Conservation (phyloP, 2,329 filamentous ascomycete species). For the Nemania abortiva region DNA sequence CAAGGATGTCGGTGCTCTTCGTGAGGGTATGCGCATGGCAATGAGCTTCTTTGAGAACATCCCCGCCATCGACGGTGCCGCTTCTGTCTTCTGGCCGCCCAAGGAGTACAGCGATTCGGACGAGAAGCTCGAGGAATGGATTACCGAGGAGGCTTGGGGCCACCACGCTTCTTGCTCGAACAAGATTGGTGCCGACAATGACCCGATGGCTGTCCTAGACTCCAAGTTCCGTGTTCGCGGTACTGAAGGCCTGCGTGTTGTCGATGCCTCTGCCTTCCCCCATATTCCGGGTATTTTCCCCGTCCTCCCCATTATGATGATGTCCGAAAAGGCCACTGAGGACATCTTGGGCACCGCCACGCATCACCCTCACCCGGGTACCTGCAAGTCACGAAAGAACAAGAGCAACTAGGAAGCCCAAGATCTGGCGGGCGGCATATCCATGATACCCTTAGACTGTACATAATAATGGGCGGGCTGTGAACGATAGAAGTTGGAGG, state of each 20-base stretch:
- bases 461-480: constrained; percentile 33
- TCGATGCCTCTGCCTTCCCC: constrained; percentile 66
- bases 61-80: constrained; percentile 56
- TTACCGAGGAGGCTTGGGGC: constrained; percentile 48
- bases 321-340: constrained; percentile 48
- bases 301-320: constrained; percentile 46
- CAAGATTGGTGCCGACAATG: constrained; percentile 56
- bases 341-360: constrained; percentile 42
- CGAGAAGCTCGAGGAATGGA: constrained; percentile 43
- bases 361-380: not conserved
- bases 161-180: constrained; percentile 49
- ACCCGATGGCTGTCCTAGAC: constrained; percentile 65
- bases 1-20: constrained; percentile 64
- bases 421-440: not conserved
- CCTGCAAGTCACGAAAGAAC: constrained; percentile 19
- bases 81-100: constrained; percentile 45
- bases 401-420: constrained; percentile 12
- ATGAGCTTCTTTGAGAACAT: constrained; percentile 60
- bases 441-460: constrained; percentile 29
- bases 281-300: constrained; percentile 58
- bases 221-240: constrained; percentile 64
- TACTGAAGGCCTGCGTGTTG: constrained; percentile 63
- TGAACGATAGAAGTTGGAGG: constrained; percentile 13
- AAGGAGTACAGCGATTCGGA: constrained; percentile 39
- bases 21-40: constrained; percentile 66